These are phyloP conservation scores for Anethum foeniculum DNA, from an alignment of 140 eudicot genomes.

Conservation along the genomic window DNA sequence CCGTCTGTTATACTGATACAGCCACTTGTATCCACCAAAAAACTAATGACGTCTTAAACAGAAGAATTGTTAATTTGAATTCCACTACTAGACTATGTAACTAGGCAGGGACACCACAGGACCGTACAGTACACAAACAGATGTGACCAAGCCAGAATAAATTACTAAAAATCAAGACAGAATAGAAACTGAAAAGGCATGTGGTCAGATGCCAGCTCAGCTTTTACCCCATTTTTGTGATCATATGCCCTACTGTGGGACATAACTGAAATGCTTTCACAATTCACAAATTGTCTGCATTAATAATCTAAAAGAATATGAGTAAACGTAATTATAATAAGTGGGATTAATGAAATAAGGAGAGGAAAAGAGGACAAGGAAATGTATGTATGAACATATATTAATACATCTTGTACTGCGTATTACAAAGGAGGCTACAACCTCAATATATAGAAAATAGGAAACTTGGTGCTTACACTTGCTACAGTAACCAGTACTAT, in stretches of 20 bases:
- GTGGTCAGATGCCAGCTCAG: background rate
- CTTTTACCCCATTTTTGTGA: background rate
- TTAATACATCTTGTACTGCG: no score
- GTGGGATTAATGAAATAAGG: no score
- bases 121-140: background rate
- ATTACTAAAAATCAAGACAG: background rate
- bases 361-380: no score
- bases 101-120: background rate
- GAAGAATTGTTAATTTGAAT: background rate
- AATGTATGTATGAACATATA: no score
- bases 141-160: background rate
- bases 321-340: no score
- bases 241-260: background rate
- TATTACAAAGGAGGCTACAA: no score
- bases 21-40: background rate
- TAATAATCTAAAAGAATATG: no score
- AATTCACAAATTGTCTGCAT: background rate
- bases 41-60: background rate
- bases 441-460: no score
- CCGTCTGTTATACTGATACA: background rate
- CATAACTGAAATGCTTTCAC: background rate
- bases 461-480: no score
- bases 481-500: no score
- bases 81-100: background rate
- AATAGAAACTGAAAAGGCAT: background rate